Evolutionary conservation across 2,329 filamentous ascomycete species (phyloP).

Genomic region (Diaporthe sp.): DNA sequence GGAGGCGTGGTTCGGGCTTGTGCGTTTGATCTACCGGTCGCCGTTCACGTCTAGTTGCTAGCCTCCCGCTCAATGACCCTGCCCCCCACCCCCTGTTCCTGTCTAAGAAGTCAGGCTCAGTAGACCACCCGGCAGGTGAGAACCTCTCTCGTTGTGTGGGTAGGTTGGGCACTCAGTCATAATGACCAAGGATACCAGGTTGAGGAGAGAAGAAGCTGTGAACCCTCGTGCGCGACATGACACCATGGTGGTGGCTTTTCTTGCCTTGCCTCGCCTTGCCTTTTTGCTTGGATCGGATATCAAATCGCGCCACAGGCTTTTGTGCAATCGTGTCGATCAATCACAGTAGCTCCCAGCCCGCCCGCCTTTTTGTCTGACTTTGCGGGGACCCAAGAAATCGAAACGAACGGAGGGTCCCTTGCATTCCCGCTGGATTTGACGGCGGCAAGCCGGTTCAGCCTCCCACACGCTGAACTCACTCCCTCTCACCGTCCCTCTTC

Average conservation of each 20-base stretch:
- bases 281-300: constrained; percentile 22
- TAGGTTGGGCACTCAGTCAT: neutral
- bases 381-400: constrained; percentile 19
- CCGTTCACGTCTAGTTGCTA: constrained; percentile 28
- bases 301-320: constrained; percentile 11
- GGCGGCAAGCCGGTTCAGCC: constrained; percentile 27
- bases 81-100: neutral
- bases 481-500: neutral
- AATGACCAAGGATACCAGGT: neutral
- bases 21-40: constrained; percentile 31
- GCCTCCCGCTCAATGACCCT: neutral
- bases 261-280: neutral
- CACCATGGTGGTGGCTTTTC: constrained; percentile 13
- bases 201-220: neutral
- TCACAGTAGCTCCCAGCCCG: constrained; percentile 6
- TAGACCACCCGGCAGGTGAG: neutral
- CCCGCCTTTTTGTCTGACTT: constrained; percentile 7
- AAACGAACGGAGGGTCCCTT: constrained; percentile 21
- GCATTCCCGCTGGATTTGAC: constrained; percentile 30
- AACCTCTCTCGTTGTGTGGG: neutral
- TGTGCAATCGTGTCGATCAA: constrained; percentile 8
- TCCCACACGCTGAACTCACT: neutral
- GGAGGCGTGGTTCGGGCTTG: constrained; percentile 9
- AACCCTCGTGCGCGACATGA: constrained; percentile 10
- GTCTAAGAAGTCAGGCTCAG: constrained; percentile 1